Evolutionary conservation across 139 green algal genomes (phyloP).

Genomic region (Spirogloea muscicola): DNA sequence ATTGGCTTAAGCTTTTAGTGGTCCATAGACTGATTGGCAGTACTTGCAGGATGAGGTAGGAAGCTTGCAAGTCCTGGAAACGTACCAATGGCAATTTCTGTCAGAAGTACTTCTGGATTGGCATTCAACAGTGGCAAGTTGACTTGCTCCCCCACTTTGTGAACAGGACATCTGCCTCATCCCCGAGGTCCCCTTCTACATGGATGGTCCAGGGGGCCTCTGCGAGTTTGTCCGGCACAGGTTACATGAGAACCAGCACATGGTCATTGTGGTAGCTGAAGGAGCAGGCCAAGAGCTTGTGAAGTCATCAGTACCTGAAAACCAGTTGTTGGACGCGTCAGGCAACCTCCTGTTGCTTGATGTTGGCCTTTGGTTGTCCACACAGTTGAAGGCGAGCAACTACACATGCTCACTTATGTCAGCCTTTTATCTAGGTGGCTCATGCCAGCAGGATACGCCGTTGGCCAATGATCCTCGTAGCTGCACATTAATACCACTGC

Average conservation of each 20-base stretch:
- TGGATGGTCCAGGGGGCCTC: constrained; percentile 75
- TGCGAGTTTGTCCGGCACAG: constrained; percentile 72
- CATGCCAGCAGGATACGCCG: no score
- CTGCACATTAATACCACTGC: no score
- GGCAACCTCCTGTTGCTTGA: constrained; percentile 85
- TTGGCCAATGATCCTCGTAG: no score
- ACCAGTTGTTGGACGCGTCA: no score
- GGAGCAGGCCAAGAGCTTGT: constrained; percentile 85
- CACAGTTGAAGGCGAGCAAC: constrained; percentile 68
- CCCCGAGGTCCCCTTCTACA: constrained; percentile 84
- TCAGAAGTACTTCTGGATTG: no score
- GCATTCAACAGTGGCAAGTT: no score
- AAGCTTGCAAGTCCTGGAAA: no score
- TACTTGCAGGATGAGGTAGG: no score
- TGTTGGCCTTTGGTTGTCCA: constrained; percentile 74
- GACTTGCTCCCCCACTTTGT: constrained; percentile 39
- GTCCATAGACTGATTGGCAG: not conserved
- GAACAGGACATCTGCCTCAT: constrained; percentile 81
- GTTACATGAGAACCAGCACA: constrained; percentile 67
- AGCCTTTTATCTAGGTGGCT: no score
- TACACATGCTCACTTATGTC: no score
- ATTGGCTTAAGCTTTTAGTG: no score
- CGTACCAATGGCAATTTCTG: no score
- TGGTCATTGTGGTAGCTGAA: constrained; percentile 75
- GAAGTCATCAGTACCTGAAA: constrained; percentile 46